phyloP scores from a whole-genome alignment of 345 rosid species.

The Eutrema heterophyllum region DNA sequence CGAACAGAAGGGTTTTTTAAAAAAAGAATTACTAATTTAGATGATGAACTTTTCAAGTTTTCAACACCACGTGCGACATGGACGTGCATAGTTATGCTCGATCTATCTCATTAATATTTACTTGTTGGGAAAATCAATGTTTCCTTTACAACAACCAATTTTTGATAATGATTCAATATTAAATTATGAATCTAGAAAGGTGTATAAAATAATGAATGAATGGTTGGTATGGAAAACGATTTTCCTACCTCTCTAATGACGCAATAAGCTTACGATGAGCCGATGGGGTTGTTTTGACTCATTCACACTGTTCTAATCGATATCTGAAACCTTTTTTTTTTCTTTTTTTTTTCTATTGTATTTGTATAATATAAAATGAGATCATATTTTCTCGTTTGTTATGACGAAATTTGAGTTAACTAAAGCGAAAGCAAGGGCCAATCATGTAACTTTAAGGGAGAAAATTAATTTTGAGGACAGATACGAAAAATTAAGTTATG shows the following conservation, averaged over 20 bases:
- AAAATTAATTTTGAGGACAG: background rate
- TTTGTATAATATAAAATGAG: background rate
- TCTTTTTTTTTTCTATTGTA: background rate
- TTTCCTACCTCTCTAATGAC: conserved; percentile 12
- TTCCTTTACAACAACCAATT: background rate
- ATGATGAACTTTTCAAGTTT: background rate
- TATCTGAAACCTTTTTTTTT: background rate
- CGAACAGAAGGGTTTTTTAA: background rate
- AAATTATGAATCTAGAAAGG: conserved; percentile 22
- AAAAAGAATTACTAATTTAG: background rate
- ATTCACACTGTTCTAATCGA: background rate
- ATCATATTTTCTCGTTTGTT: background rate
- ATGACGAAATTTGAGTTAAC: background rate
- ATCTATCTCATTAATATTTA: background rate
- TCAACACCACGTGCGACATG: conserved; percentile 14
- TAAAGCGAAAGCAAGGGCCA: background rate
- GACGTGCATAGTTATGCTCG: conserved; percentile 28
- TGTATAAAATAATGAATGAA: background rate
- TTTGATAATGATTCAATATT: background rate
- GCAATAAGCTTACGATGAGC: conserved; percentile 18
- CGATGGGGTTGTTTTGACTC: conserved; percentile 27
- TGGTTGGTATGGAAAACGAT: conserved; percentile 18
- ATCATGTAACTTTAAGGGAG: background rate
- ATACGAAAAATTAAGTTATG: background rate
- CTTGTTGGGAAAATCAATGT: conserved; percentile 23